Evolutionary conservation across 2,329 filamentous ascomycete genomes (phyloP), one percentile per base, ranked within the genome.

Genomic region (Sodiomyces alkalinus): DNA sequence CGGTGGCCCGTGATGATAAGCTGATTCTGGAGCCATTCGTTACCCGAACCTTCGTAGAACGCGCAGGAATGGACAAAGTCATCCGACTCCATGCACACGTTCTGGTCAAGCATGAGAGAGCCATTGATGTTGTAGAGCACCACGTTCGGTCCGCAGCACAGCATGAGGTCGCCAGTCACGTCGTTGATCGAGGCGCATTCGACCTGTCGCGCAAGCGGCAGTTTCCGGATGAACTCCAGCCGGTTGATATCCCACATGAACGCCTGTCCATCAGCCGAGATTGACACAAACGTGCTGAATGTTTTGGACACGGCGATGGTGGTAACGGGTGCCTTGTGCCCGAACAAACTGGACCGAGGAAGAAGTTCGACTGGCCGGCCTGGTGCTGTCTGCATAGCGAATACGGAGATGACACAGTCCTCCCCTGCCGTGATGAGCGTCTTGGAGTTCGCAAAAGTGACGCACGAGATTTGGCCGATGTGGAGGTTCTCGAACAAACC

Each of bases 211-310:
- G 62, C 60, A 11, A 62, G 50, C 0, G 73, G 73, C 14, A 87
- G 60, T 49, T 74, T 78, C 24, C 83, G 72, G 5, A 96, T 75
- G 43, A 93, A 92, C 29, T 83, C 80, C 9, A 85, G 69, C 11
- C 82, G 73, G 49, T 96, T 98, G 4, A 98, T 64, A 48, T 96
- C 90, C 90, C 90, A 98, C 4, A 96, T 61, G 43, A 92, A 74
- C 8, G 86, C 74, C 21, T 81, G 74, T 0, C 86, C 86, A 44
- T 92, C 82, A 1, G 67, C 66, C 0, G 80, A 86, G 1, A 80
- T 78, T 2, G 85, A 92, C 3, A 96, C 64, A 29, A 98, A 71
- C 0, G 85, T 80, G 45, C 82, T 86, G 49, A 94, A 92, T 0
- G 83, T 80, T 36, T 85, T 79, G 21, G 82, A 92, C 2, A 87